A percentile compares a stretch with the other conserved stretches of the same genome.
These are phyloP conservation scores for Arxiozyma heterogenica DNA, from an alignment of 1,139 yeast genomes.

Conservation along the genomic window DNA sequence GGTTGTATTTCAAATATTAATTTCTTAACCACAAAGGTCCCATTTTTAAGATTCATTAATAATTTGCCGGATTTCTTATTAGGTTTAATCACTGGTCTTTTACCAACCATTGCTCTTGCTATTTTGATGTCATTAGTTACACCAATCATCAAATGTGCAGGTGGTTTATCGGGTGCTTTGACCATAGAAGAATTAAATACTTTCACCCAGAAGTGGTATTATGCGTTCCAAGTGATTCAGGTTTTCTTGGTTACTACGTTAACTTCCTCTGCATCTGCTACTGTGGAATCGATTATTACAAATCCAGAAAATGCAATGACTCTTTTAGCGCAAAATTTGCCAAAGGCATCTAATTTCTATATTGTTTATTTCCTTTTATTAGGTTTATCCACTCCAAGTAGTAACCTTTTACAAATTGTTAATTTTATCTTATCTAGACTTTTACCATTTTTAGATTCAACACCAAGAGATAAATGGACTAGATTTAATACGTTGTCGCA, in stretches of 20 bases:
- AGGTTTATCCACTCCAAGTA: constrained; percentile 64
- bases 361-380: constrained; percentile 55
- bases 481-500: constrained; percentile 41
- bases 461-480: constrained; percentile 59
- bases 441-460: constrained; percentile 38
- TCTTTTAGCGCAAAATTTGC: constrained; percentile 50
- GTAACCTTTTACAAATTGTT: constrained; percentile 47
- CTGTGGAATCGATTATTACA: constrained; percentile 44
- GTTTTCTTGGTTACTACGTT: constrained; percentile 74
- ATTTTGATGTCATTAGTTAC: constrained; percentile 71
- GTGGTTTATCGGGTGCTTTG: constrained; percentile 60
- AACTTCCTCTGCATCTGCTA: constrained; percentile 72
- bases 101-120: constrained; percentile 62
- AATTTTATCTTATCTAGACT: constrained; percentile 37
- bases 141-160: constrained; percentile 62
- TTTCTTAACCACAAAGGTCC: constrained; percentile 50
- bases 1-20: constrained; percentile 71
- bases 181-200: constrained; percentile 65
- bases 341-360: constrained; percentile 66
- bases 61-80: constrained; percentile 49
- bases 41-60: constrained; percentile 53
- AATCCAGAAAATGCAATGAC: constrained; percentile 49
- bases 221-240: constrained; percentile 82
- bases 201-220: constrained; percentile 79
- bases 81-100: constrained; percentile 65